Evolutionary conservation across 148 eudicot species (phyloP).

Genomic region (Diospyros lotus): DNA sequence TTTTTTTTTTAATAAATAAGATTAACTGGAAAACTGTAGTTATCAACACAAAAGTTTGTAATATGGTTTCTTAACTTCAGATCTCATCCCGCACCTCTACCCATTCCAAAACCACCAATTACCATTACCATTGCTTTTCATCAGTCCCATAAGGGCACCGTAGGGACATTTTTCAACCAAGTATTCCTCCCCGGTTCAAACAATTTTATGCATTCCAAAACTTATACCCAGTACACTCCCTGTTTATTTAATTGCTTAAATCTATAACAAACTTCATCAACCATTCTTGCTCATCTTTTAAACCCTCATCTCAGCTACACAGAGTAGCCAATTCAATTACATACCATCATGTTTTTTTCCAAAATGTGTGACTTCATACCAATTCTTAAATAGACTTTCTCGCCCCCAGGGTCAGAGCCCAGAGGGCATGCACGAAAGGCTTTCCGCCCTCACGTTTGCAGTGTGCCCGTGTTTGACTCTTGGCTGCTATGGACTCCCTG

Average conservation of each 20-base stretch:
- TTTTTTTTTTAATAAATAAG: neutral
- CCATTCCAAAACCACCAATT: neutral
- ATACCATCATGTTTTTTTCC: neutral
- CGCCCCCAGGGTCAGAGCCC: neutral
- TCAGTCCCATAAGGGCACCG: neutral
- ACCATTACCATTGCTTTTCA: neutral
- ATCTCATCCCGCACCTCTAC: neutral
- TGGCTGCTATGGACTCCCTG: too few relatives aligned
- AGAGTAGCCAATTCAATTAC: neutral
- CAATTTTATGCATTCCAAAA: neutral
- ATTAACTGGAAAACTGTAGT: neutral
- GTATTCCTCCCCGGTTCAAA: neutral
- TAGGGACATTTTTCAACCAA: neutral
- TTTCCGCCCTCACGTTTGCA: too few relatives aligned
- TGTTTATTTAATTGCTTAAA: neutral
- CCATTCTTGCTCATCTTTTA: neutral
- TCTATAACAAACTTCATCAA: neutral
- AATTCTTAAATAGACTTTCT: neutral
- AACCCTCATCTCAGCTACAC: neutral
- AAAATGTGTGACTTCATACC: neutral
- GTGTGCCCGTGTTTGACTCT: too few relatives aligned
- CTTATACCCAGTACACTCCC: neutral
- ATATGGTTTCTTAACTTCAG: neutral
- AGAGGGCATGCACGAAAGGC: too few relatives aligned
- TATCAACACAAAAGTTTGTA: neutral